Conservation (phyloP, 768 basidiomycete genomes). For the Suillus clintonianus region DNA sequence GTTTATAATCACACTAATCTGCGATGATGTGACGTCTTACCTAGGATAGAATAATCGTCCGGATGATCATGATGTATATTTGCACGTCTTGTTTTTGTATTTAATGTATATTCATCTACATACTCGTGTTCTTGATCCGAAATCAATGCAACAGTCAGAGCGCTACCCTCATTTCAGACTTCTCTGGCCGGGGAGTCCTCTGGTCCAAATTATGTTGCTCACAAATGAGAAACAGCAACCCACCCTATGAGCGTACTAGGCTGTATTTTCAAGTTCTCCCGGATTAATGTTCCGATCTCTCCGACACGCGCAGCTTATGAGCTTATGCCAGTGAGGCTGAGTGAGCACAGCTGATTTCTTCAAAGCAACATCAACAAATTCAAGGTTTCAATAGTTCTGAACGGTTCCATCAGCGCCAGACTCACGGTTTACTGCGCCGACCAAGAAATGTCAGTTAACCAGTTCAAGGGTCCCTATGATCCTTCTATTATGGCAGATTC, state of each 20-base stretch:
- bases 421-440: constrained; percentile 24
- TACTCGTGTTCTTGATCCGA: constrained; percentile 1
- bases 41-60: constrained; percentile 16
- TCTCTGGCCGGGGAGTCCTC: background rate
- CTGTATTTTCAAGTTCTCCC: background rate
- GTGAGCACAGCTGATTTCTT: background rate
- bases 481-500: constrained; percentile 1
- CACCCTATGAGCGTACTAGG: background rate
- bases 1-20: constrained; percentile 1
- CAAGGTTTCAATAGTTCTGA: background rate
- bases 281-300: background rate
- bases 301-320: background rate
- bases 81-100: constrained; percentile 18
- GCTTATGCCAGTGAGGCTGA: too few species aligned
- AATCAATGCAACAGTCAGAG: background rate
- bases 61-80: constrained; percentile 9
- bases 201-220: background rate
- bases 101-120: constrained; percentile 18
- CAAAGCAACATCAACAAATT: background rate
- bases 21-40: constrained; percentile 1
- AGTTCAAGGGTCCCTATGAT: background rate
- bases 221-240: background rate
- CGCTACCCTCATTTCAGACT: background rate
- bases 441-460: background rate
- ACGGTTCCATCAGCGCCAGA: background rate